Base-by-base conservation (phyloP, 257 asterid species). In the Solanum ossicruentum region DNA sequence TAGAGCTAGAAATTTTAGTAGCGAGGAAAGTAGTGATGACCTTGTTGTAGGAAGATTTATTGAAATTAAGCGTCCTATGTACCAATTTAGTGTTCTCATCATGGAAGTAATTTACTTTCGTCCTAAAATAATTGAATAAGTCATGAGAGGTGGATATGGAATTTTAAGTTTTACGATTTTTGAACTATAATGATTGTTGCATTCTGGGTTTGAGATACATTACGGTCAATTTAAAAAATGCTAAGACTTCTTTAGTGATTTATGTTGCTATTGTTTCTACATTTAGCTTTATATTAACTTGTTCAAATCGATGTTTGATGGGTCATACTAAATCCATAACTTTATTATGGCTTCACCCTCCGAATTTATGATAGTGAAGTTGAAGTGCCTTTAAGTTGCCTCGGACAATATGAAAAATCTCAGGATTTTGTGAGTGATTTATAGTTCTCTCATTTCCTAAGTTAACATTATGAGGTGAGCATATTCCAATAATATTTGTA, bases 301-400 rank as follows among this genome's bases (percentile, higher is more conserved):
- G 9, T 23, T 61, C 7, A 23, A 28, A 10, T 10, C 21, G 2
- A 15, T 60, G 21, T 60, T 60, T 60, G 15, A n/a, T 60, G 28
- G 67, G 32, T 60, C 26, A 7, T 60, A 23, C 36, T 60, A 21
- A 60, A 21, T 0, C 36, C 3, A 1, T 60, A 60, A 60, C 67
- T 60, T 3, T n/a, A 3, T 21, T 21, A 21, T 60, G 67, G 67
- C 8, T n/a, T 5, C 15, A 15, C 36, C 3, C 21, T 13, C 32
- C 12, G 3, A 58, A 8, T 28, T 58, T 9, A 7, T 28, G 12
- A 28, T 28, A 66, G 28, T 13, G 45, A 3, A 12, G 32, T 65
- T 7, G 45, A 65, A 90, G 80, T 84, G 91, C 91, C 52, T 81
- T 83, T 86, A 28, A 28, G 32, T 28, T 28, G 2, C 2, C 32